These are phyloP conservation scores for Flammula alnicola DNA, from an alignment of 1,284 basidiomycete species.

Conservation along the genomic window DNA sequence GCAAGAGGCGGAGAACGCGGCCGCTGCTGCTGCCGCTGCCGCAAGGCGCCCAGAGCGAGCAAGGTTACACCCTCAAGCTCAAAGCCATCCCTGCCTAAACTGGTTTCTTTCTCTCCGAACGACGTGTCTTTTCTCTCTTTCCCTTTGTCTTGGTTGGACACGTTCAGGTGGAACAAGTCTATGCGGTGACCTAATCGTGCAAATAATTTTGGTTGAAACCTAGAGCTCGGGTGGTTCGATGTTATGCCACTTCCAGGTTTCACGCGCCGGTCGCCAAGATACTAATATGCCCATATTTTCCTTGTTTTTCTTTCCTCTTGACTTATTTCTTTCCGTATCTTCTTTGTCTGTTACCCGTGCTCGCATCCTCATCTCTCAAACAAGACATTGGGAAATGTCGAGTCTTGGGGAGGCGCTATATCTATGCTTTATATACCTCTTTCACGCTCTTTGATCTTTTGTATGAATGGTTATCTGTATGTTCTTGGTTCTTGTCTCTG, in stretches of 20 bases:
- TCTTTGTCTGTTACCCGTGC: background rate
- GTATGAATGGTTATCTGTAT: conserved; percentile 3
- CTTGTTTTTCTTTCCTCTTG: background rate
- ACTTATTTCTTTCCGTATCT: background rate
- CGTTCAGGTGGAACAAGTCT: background rate
- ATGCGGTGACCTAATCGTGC: background rate
- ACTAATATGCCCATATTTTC: conserved; percentile 2
- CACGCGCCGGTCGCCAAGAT: conserved; percentile 1
- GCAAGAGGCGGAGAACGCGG: conserved; percentile 52
- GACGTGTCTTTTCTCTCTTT: background rate
- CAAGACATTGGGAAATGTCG: background rate
- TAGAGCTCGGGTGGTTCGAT: background rate
- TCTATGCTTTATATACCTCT: conserved; percentile 15
- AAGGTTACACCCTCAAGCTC: conserved; percentile 42
- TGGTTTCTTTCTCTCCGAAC: background rate
- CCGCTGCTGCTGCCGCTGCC: conserved; percentile 43
- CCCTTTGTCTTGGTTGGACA: background rate
- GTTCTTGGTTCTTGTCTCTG: background rate
- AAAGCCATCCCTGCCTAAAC: conserved; percentile 26
- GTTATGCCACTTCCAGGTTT: background rate
- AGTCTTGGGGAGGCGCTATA: background rate
- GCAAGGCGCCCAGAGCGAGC: conserved; percentile 34
- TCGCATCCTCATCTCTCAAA: no score
- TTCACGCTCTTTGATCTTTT: conserved; percentile 9
- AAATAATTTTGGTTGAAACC: background rate